Conservation (phyloP, 208 protist genomes). For the Crithidia expoeki region DNA sequence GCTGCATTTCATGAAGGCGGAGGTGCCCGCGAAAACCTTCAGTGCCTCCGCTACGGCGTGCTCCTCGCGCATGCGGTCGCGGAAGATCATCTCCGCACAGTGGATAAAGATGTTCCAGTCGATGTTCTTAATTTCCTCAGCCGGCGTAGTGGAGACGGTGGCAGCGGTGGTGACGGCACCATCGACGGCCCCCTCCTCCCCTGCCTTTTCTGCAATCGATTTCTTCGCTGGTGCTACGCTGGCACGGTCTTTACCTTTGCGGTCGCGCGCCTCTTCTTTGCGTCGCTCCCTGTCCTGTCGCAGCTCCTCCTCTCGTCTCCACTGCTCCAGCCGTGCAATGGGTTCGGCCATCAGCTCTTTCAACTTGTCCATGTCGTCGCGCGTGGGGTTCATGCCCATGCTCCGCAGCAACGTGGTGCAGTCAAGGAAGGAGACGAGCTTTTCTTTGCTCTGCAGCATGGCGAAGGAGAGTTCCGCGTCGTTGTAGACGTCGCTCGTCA, state of each 20-base stretch:
- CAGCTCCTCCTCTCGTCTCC: conserved; percentile 85
- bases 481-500: conserved; percentile 92
- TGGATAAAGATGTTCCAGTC: conserved; percentile 94
- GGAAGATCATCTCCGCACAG: conserved; percentile 83
- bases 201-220: conserved; percentile 40
- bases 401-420: conserved; percentile 88
- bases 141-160: conserved; percentile 43
- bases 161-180: conserved; percentile 40
- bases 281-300: conserved; percentile 78
- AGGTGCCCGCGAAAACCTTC: conserved; percentile 44
- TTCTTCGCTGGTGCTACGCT: conserved; percentile 36
- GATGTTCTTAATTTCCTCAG: conserved; percentile 93
- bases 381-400: conserved; percentile 92
- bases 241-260: conserved; percentile 36
- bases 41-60: conserved; percentile 63
- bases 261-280: conserved; percentile 72
- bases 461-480: conserved; percentile 78
- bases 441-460: conserved; percentile 88
- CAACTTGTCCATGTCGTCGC: conserved; percentile 82
- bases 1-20: conserved; percentile 47
- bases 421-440: conserved; percentile 89
- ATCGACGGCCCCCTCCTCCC: conserved; percentile 26
- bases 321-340: conserved; percentile 78
- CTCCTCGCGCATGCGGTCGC: conserved; percentile 74
- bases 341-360: conserved; percentile 79